Conservation (phyloP, 140 eudicot genomes). For the Ambrosia hybrid region DNA sequence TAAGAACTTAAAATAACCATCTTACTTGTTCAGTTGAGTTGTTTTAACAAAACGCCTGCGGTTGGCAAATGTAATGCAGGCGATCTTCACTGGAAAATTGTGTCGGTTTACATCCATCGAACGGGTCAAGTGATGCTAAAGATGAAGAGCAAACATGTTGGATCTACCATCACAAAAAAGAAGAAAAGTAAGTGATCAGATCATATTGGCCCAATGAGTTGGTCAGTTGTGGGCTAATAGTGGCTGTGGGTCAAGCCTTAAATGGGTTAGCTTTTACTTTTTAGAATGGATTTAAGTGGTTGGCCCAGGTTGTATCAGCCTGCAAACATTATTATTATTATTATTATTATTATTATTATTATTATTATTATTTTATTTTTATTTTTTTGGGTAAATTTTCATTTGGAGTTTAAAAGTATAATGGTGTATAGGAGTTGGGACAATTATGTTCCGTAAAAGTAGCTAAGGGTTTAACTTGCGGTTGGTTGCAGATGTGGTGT, state of each 20-base stretch:
- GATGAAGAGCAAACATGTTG: constrained; percentile 95
- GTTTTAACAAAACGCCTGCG: neutral
- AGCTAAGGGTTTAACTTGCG: constrained; percentile 8
- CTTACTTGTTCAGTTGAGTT: neutral
- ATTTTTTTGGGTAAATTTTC: no score
- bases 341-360: no score
- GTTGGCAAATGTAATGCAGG: constrained; percentile 44
- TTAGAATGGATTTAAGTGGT: no score
- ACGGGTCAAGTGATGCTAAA: constrained; percentile 88
- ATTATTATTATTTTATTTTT: no score
- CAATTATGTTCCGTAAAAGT: neutral
- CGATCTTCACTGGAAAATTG: constrained; percentile 92
- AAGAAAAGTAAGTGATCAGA: constrained; percentile 60
- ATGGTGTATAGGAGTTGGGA: no score
- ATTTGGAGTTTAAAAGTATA: no score
- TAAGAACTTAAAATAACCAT: constrained; percentile 37
- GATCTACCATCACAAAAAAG: constrained; percentile 83
- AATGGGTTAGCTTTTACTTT: no score
- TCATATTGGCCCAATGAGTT: no score
- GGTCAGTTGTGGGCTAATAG: no score
- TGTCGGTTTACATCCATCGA: constrained; percentile 79
- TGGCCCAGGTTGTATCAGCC: no score
- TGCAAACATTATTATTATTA: no score
- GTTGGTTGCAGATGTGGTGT: constrained; percentile 68
- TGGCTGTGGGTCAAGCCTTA: no score